Base-by-base conservation (phyloP, 306 rosid genomes). In the Castanea sativa region DNA sequence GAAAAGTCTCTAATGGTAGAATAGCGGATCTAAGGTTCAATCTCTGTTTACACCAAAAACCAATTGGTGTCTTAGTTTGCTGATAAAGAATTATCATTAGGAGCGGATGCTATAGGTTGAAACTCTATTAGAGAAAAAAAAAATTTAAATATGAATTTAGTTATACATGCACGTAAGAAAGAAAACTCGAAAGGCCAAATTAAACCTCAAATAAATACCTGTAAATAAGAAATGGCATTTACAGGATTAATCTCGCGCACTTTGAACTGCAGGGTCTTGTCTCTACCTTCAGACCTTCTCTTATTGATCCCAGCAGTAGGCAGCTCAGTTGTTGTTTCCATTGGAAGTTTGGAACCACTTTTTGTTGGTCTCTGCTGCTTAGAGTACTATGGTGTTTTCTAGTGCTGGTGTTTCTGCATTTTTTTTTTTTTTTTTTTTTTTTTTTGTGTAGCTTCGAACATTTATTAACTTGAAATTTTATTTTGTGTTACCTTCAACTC, bases 231-330 rank as follows among this genome's bases (percentile, higher is more conserved):
- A 9, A 89, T 89, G 68, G 98, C 89, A 61, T 92, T 94, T 55
- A 80, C 60, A 1, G 97, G 95, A 76, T 94, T 94, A 49, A 92
- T 91, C 79, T 77, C 83, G 71, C 95, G 90, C 25, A 30, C 77
- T 86, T 86, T 91, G 75, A 86, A 79, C 57, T 86, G 93, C 2
- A 89, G 93, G 58, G 64, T 75, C 86, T 83, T 85, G 49, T 90
- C 98, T 78, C 81, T 70, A 5, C 97, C 98, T 71, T 94, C 94
- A 0, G 97, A 92, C 45, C 97, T 89, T 77, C 89, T 79, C 89
- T 85, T 94, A 80, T 94, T 94, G 89, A 89, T 90, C 5, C 81
- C 87, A 74, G 55, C 29, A 18, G 88, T 52, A 12, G 16, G 53
- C 11, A 38, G 45, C 49, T 64, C 69, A 25, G 74, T 33, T 10